A percentile compares a stretch with the other conserved stretches of the same genome.
Conservation (phyloP, 352 stramenopile species). For the Phytophthora multivora region DNA sequence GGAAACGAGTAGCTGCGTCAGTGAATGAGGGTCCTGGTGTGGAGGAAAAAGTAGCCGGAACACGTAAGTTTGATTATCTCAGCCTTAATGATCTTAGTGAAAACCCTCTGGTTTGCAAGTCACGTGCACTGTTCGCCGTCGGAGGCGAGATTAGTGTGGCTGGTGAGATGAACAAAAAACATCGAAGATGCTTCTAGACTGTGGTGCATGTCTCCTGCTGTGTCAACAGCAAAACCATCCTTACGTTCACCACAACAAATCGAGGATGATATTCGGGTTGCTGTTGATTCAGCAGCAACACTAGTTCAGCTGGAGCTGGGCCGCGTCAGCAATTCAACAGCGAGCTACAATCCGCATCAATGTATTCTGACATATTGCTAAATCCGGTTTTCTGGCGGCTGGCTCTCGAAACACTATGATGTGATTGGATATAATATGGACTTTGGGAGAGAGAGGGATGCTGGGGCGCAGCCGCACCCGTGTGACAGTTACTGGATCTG, state of each 20-base stretch:
- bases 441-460: too few species aligned
- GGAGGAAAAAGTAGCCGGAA: constrained; percentile 3
- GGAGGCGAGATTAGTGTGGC: too few species aligned
- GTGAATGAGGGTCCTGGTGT: constrained; percentile 6
- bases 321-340: constrained; percentile 48
- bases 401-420: too few species aligned
- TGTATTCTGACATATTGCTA: neutral
- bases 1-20: too few species aligned
- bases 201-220: constrained; percentile 12
- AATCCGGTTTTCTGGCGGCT: too few species aligned
- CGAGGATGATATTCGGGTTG: constrained; percentile 60
- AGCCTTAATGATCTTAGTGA: constrained; percentile 13
- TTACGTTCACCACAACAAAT: constrained; percentile 52
- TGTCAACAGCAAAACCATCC: constrained; percentile 23
- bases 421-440: too few species aligned
- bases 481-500: too few species aligned
- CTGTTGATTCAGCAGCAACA: constrained; percentile 53
- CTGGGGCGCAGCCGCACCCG: too few species aligned
- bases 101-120: constrained; percentile 10
- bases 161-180: too few species aligned
- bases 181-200: too few species aligned
- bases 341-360: constrained; percentile 28
- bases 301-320: constrained; percentile 44
- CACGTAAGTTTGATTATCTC: constrained; percentile 2
- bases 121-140: neutral